These are phyloP conservation scores for Rhizopus arrhizus DNA, from an alignment of 371 early-diverging fungal genomes.

Conservation along the genomic window DNA sequence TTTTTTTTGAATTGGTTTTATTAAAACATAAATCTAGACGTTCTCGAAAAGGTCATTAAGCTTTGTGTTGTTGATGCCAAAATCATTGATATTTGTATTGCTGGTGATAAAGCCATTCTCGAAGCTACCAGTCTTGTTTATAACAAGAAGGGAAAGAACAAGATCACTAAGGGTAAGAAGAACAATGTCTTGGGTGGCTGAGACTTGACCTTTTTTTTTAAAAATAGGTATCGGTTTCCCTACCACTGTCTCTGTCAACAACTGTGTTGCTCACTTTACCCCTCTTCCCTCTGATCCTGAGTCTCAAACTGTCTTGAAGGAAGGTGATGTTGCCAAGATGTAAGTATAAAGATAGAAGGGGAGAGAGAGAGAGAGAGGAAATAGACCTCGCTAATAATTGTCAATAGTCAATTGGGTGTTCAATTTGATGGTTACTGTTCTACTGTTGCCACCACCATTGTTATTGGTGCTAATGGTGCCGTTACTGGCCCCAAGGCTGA, in stretches of 20 bases:
- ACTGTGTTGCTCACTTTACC: constrained; percentile 83
- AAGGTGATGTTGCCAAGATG: constrained; percentile 90
- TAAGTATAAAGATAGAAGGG: constrained; percentile 36
- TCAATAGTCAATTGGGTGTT: constrained; percentile 81
- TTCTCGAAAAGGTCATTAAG: constrained; percentile 69
- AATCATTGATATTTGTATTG: constrained; percentile 77
- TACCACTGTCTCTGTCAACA: constrained; percentile 84
- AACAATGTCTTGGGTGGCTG: constrained; percentile 15
- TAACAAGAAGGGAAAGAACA: constrained; percentile 56
- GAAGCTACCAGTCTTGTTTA: constrained; percentile 61
- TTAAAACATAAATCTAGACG: constrained; percentile 44
- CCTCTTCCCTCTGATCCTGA: constrained; percentile 72
- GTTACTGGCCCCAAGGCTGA: constrained; percentile 89
- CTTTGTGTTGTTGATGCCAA: constrained; percentile 74
- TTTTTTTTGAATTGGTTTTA: not conserved
- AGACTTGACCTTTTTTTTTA: constrained; percentile 16
- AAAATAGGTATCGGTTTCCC: constrained; percentile 84
- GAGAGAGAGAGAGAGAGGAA: not conserved
- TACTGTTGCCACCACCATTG: constrained; percentile 85
- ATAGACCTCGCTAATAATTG: not conserved
- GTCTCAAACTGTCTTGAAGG: constrained; percentile 61
- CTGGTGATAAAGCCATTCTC: constrained; percentile 79
- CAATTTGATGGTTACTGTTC: constrained; percentile 95
- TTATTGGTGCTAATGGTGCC: constrained; percentile 86
- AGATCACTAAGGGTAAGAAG: constrained; percentile 66